phyloP scores from a whole-genome alignment of 352 stramenopile genomes.

The Globisporangium rhizosaccharum region DNA sequence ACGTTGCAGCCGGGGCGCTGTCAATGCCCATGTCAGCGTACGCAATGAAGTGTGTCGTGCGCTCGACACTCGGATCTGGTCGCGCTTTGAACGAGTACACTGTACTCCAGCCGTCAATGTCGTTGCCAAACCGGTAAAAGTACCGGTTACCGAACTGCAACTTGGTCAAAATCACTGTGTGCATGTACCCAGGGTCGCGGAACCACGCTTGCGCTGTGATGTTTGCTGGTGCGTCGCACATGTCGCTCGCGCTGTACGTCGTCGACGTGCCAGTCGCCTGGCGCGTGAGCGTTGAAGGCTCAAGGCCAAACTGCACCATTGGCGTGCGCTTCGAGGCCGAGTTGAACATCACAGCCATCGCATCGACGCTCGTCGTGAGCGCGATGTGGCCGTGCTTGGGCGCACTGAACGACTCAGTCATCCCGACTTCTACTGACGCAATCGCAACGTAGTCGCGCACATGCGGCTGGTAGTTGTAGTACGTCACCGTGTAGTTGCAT shows the following conservation, averaged over 20 bases:
- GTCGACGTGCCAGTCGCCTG: slow-evolving; percentile 32
- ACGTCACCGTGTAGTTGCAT: slow-evolving; percentile 59
- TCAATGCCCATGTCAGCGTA: slow-evolving; percentile 82
- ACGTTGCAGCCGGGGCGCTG: slow-evolving; percentile 35
- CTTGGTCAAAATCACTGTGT: slow-evolving; percentile 61
- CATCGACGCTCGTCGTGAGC: slow-evolving; percentile 25
- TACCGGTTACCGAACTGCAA: slow-evolving; percentile 40
- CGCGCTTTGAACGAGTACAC: slow-evolving; percentile 16
- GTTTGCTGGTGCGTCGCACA: slow-evolving; percentile 64
- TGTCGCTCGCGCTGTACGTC: slow-evolving; percentile 62
- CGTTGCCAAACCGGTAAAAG: slow-evolving; percentile 80
- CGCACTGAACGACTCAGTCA: slow-evolving; percentile 44
- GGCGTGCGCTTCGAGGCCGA: slow-evolving; percentile 46
- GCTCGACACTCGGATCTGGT: no score
- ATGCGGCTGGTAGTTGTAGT: slow-evolving; percentile 34
- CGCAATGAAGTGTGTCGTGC: slow-evolving; percentile 59
- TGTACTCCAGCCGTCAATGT: slow-evolving; percentile 48
- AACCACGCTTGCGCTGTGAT: slow-evolving; percentile 60
- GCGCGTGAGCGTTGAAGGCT: slow-evolving; percentile 15
- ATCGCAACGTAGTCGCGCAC: slow-evolving; percentile 13
- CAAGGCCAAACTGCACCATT: slow-evolving; percentile 34
- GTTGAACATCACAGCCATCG: slow-evolving; percentile 74
- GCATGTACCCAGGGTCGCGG: slow-evolving; percentile 73
- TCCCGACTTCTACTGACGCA: slow-evolving; percentile 29
- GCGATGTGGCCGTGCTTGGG: slow-evolving; percentile 74